These are phyloP conservation scores for Tolypocladium ophioglossoides DNA, from an alignment of 2,329 filamentous ascomycete species.

Conservation along the genomic window DNA sequence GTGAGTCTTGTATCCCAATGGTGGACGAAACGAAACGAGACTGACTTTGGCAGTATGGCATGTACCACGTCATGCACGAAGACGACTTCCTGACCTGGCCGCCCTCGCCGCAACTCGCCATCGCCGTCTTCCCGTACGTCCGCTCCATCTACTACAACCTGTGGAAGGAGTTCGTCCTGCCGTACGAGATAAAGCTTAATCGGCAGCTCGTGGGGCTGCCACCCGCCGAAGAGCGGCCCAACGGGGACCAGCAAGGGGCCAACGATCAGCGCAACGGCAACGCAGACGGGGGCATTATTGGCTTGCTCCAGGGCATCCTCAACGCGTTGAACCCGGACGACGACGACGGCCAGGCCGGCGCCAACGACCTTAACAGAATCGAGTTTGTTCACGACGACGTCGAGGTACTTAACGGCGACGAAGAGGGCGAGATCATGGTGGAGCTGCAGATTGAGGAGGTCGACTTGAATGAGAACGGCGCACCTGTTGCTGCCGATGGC, in stretches of 20 bases:
- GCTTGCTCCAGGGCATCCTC: slow-evolving; percentile 24
- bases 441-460: slow-evolving; percentile 23
- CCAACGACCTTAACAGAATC: slow-evolving; percentile 7
- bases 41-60: slow-evolving; percentile 30
- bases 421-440: slow-evolving; percentile 15
- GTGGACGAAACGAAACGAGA: slow-evolving; percentile 2
- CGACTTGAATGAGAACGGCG: slow-evolving; percentile 26
- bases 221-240: slow-evolving; percentile 14
- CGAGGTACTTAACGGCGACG: neutral
- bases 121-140: slow-evolving; percentile 37
- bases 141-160: slow-evolving; percentile 34
- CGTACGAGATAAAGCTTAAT: slow-evolving; percentile 38
- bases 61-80: slow-evolving; percentile 32
- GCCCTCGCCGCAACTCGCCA: slow-evolving; percentile 39
- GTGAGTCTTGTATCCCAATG: slow-evolving; percentile 17
- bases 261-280: slow-evolving; percentile 8
- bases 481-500: slow-evolving; percentile 10
- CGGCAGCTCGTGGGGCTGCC: slow-evolving; percentile 31
- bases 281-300: slow-evolving; percentile 21
- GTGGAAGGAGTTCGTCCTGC: slow-evolving; percentile 33
- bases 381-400: slow-evolving; percentile 6
- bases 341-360: slow-evolving; percentile 13
- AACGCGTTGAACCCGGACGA: slow-evolving; percentile 25
- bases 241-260: slow-evolving; percentile 9
- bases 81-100: slow-evolving; percentile 40